These are phyloP conservation scores for Pelargonium fulgidum DNA, from an alignment of 441 rosid genomes.

Conservation along the genomic window DNA sequence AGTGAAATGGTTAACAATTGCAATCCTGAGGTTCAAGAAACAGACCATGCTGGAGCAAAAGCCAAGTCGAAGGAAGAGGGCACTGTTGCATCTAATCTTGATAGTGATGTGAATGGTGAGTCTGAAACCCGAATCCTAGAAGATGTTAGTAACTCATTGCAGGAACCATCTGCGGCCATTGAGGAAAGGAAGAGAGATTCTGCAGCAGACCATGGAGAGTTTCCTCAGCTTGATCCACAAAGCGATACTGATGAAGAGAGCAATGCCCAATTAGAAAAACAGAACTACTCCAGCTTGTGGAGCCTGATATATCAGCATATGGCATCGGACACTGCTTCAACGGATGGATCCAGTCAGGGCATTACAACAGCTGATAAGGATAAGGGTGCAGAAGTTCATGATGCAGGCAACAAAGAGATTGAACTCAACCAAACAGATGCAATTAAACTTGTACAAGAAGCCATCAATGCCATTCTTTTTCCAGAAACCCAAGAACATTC, in stretches of 20 bases:
- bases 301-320: slow-evolving; percentile 39
- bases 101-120: background rate
- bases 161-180: too few relatives aligned
- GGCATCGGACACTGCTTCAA: slow-evolving; percentile 45
- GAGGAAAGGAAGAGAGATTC: too few relatives aligned
- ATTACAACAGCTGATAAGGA: slow-evolving; percentile 22
- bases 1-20: too few relatives aligned
- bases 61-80: background rate
- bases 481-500: slow-evolving; percentile 57
- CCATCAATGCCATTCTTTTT: slow-evolving; percentile 64
- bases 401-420: slow-evolving; percentile 25
- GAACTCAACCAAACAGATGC: slow-evolving; percentile 47
- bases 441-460: slow-evolving; percentile 67
- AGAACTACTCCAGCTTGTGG: slow-evolving; percentile 37
- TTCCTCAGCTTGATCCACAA: slow-evolving; percentile 17
- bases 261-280: slow-evolving; percentile 28
- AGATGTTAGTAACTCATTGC: slow-evolving; percentile 3
- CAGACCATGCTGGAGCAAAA: background rate
- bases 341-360: slow-evolving; percentile 22
- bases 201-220: slow-evolving; percentile 8
- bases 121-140: slow-evolving; percentile 5
- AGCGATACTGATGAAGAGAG: slow-evolving; percentile 9
- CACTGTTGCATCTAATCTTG: background rate
- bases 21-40: slow-evolving; percentile 25
- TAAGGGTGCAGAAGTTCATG: slow-evolving; percentile 22